Evolutionary conservation across 2,329 filamentous ascomycete species (phyloP), one percentile per base, ranked within the genome.

Genomic region (Ophiostoma novo-ulmi): DNA sequence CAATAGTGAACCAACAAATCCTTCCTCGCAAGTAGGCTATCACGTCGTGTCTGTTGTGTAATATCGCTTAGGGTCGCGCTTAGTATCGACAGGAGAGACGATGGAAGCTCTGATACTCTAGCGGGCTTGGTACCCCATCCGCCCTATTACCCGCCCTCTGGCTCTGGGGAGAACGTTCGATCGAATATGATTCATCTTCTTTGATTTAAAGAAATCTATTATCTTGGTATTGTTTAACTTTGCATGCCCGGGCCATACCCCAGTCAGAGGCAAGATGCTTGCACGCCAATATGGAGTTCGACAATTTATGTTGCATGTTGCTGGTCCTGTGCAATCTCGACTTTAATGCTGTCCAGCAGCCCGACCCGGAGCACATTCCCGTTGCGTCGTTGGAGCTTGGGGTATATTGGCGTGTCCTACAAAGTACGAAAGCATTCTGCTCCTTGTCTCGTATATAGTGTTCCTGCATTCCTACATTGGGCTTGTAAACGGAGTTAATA

Each of bases 291-390:
- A 48, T 48, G 44, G 17, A 48, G 44, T 48, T 17, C 26, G 5
- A 17, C 58, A 61, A 31, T 17, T 20, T 13, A 63, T 35, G 58
- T 35, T 63, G 58, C 58, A 17, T 63, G 58, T 17, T 63, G 58
- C 58, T 63, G 58, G 58, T 35, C 58, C 58, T 26, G 58, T 17
- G 26, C 52, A 58, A 58, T 58, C 52, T 58, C 52, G 52, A 48
- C 44, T 14, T 44, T 58, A 14, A 65, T 38, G 35, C 20, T 58
- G 4, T 39, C 17, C 63, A 65, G 63, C 35, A 38, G 35, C 35
- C 61, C 7, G 63, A 6, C 63, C 35, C 63, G 63, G 63, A 65
- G 63, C 63, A 38, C 20, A 65, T 39, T 65, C 63, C 63, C 35
- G 36, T 65, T 65, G 63, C 22, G 36, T 65, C 35, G 44, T 31